Evolutionary conservation across 202 grass and related monocot genomes (phyloP).

Genomic region (Setaria viridis): DNA sequence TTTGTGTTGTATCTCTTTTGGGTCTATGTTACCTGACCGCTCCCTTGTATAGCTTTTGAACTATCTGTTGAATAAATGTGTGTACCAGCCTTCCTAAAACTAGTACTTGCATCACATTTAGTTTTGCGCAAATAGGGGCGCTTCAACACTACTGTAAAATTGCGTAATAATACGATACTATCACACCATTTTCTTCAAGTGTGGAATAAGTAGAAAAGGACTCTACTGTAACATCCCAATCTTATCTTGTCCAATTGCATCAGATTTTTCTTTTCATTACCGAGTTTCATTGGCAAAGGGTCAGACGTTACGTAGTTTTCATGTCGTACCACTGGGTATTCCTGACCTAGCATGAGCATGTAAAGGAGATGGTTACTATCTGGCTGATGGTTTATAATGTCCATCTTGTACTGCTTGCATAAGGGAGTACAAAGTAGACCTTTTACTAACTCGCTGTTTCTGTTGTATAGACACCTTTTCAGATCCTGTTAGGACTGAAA

Average conservation of each 20-base stretch:
- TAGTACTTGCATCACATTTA: too few species aligned
- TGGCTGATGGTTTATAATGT: neutral
- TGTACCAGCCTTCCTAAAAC: too few species aligned
- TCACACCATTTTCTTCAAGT: neutral
- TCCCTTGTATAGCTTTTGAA: too few species aligned
- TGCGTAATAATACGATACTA: constrained; percentile 33
- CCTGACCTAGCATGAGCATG: neutral
- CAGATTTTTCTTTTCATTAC: constrained; percentile 11
- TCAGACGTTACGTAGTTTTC: constrained; percentile 24
- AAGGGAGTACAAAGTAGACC: neutral
- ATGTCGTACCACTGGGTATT: neutral
- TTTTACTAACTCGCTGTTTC: neutral
- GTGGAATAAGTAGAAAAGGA: constrained; percentile 2
- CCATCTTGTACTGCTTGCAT: neutral
- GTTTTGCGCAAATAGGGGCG: too few species aligned
- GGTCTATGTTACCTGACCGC: too few species aligned
- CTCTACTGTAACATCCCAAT: neutral
- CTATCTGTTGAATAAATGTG: too few species aligned
- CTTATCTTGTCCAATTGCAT: constrained; percentile 34
- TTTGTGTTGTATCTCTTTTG: too few species aligned
- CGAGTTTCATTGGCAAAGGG: neutral
- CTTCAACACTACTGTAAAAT: neutral
- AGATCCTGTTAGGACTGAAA: neutral
- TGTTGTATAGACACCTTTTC: neutral
- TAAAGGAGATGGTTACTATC: neutral